Conservation (phyloP, 495 filamentous ascomycete genomes). For the Aspergillus bertholletiae region DNA sequence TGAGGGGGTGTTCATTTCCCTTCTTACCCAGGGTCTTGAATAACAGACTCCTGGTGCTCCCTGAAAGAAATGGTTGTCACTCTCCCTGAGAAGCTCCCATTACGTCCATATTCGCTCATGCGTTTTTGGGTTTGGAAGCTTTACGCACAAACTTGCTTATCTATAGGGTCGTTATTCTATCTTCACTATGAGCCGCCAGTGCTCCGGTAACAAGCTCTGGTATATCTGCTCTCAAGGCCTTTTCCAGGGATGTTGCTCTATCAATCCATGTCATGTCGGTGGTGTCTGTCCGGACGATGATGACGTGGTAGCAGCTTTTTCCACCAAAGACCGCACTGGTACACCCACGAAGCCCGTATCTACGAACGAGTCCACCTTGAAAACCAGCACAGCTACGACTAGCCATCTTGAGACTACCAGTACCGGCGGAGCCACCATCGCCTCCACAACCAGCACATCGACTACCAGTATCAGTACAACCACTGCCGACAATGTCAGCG, state of each 20-base stretch:
- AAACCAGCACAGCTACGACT: background rate
- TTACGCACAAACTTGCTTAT: background rate
- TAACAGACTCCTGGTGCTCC: background rate
- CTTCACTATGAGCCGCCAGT: background rate
- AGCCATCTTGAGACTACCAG: background rate
- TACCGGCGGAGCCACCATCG: background rate
- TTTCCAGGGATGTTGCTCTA: constrained; percentile 38
- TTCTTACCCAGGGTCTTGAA: background rate
- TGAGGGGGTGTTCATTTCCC: background rate
- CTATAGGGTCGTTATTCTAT: background rate
- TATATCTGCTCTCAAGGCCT: constrained; percentile 29
- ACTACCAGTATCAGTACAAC: background rate
- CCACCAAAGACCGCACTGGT: background rate
- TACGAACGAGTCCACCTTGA: background rate
- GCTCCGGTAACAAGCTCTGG: constrained; percentile 12
- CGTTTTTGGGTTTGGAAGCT: background rate
- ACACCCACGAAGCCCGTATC: constrained; percentile 1
- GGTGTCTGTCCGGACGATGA: constrained; percentile 32
- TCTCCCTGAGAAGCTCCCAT: background rate
- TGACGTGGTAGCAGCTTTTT: background rate
- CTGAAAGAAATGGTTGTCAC: background rate
- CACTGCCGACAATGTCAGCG: constrained; percentile 2
- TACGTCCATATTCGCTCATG: background rate
- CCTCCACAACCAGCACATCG: background rate
- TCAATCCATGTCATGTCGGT: constrained; percentile 27